These are phyloP conservation scores for Erythrobasidium yunnanense DNA, from an alignment of 768 basidiomycete species.

Conservation along the genomic window DNA sequence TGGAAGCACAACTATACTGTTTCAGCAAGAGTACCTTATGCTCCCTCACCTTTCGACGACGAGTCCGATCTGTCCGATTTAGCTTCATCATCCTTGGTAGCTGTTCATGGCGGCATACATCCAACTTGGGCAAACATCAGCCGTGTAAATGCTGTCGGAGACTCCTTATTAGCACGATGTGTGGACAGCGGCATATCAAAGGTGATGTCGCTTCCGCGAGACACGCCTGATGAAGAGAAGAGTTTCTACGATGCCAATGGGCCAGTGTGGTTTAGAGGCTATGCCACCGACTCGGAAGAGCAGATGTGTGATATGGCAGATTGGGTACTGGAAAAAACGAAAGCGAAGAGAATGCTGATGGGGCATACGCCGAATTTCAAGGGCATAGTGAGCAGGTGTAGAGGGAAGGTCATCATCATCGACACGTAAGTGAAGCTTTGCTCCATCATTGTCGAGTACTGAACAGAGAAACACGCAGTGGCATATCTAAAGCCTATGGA, in stretches of 20 bases:
- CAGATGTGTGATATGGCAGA: slow-evolving; percentile 60
- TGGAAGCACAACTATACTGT: slow-evolving; percentile 81
- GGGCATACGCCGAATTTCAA: slow-evolving; percentile 91
- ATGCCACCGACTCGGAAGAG: slow-evolving; percentile 65
- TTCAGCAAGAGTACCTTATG: slow-evolving; percentile 59
- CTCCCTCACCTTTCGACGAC: slow-evolving; percentile 50
- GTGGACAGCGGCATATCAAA: slow-evolving; percentile 49
- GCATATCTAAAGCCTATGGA: slow-evolving; percentile 58
- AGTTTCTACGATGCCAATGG: slow-evolving; percentile 66
- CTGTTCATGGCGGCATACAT: slow-evolving; percentile 48
- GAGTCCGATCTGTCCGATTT: too few relatives aligned
- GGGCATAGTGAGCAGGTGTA: slow-evolving; percentile 73
- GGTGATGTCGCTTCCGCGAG: slow-evolving; percentile 48
- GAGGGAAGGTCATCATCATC: slow-evolving; percentile 87
- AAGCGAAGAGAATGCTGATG: slow-evolving; percentile 82
- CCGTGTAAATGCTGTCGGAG: slow-evolving; percentile 62
- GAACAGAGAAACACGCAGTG: slow-evolving; percentile 12
- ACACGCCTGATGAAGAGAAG: slow-evolving; percentile 56
- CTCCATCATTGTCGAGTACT: background rate
- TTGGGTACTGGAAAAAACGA: slow-evolving; percentile 58
- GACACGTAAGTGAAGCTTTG: slow-evolving; percentile 51
- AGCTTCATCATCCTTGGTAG: slow-evolving; percentile 83
- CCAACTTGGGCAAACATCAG: slow-evolving; percentile 50
- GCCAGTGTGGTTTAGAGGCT: slow-evolving; percentile 84
- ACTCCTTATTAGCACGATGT: slow-evolving; percentile 57